Base-by-base conservation (phyloP, 208 protist genomes). In the Vickermania spadyakhi region DNA sequence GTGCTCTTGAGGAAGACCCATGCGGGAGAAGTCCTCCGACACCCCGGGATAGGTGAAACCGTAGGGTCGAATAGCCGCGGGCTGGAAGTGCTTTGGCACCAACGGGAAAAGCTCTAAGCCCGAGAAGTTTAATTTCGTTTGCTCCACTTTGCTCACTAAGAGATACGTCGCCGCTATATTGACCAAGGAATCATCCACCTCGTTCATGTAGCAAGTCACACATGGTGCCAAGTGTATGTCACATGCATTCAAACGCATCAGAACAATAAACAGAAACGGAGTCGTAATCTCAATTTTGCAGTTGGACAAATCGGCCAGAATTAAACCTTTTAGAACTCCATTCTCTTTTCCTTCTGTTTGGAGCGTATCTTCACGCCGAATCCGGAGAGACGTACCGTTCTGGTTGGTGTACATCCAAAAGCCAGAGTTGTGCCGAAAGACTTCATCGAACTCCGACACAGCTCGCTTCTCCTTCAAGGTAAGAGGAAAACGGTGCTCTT, bases 41-140 rank as follows among this genome's bases (percentile, higher is more conserved):
- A 94, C 60, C 0, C 87, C 87, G 23, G 72, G 31, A 52, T 94
- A 94, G 0, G 64, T 30, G 22, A 89, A 45, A 23, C 54, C 53
- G 63, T 90, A 91, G 29, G 78, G 65, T 14, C 63, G 21, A 7
- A 78, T 36, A 0, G 26, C 28, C 2, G 72, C 56, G 27, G 68
- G 41, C n/a, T 52, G 28, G 26, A 58, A 52, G 3, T n/a, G 21
- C 22, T 41, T 25, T 25, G n/a, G 22, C n/a, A 28, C 14, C 26
- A 14, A 7, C 14, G 36, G 36, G 18, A 45, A 7, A 45, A 45
- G 36, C 18, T 45, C 11, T n/a, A 45, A 7, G 11, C 36, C 36
- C 18, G 36, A 7, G 18, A 45, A 45, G 36, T 18, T 18, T n/a
- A 45, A n/a, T 45, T 45, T 45, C 7, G 11, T 45, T 45, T 45